phyloP scores from a whole-genome alignment of 495 filamentous ascomycete species.

The Penicillium verhagenii region DNA sequence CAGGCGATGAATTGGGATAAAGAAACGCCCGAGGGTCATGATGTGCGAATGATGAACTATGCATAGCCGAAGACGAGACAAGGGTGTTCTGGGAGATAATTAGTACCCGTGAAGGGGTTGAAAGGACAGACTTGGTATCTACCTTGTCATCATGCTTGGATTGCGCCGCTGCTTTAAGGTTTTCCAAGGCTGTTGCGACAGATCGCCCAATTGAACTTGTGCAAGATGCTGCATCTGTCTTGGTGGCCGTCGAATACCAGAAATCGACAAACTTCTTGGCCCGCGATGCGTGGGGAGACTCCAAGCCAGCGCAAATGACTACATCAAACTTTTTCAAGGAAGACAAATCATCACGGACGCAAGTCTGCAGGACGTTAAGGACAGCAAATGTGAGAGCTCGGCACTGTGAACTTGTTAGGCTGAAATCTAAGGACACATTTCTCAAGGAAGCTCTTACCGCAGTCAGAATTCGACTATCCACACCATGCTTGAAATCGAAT shows the following conservation, averaged over 20 bases:
- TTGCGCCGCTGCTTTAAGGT: slow-evolving; percentile 40
- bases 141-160: not conserved
- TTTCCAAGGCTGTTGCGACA: slow-evolving; percentile 46
- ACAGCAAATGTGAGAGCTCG: slow-evolving; percentile 36
- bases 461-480: slow-evolving; percentile 36
- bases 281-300: slow-evolving; percentile 51
- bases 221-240: slow-evolving; percentile 41
- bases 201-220: slow-evolving; percentile 45
- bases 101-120: not conserved
- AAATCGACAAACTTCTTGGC: slow-evolving; percentile 53
- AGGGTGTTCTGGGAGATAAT: not conserved
- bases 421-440: not conserved
- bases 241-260: slow-evolving; percentile 59
- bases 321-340: slow-evolving; percentile 47
- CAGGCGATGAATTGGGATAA: slow-evolving; percentile 28
- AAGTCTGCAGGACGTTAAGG: slow-evolving; percentile 35
- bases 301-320: slow-evolving; percentile 56
- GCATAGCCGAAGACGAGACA: not conserved
- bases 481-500: slow-evolving; percentile 27
- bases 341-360: slow-evolving; percentile 36
- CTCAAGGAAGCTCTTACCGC: slow-evolving; percentile 34
- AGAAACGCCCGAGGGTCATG: not conserved
- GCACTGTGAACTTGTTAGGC: slow-evolving; percentile 30
- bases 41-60: not conserved
- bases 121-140: not conserved